Conservation (phyloP, 129 eudicot species). For the Glebionis coronaria region DNA sequence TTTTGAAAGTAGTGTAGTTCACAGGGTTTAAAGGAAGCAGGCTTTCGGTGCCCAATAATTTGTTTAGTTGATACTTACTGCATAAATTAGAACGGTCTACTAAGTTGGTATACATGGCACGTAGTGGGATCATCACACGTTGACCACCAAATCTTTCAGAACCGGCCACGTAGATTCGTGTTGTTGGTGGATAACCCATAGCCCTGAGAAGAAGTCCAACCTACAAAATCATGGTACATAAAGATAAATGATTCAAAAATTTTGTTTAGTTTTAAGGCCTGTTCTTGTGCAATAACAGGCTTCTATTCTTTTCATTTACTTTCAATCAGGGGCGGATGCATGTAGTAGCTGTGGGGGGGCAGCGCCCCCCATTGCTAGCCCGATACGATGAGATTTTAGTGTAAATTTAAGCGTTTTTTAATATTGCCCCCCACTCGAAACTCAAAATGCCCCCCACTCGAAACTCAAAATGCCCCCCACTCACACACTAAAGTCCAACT, state of each 20-base stretch:
- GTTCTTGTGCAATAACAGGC: slow-evolving; percentile 7
- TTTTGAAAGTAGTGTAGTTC: slow-evolving; percentile 39
- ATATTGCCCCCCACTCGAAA: too few species aligned
- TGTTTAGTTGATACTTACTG: slow-evolving; percentile 57
- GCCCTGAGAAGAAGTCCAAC: slow-evolving; percentile 86
- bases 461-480: too few species aligned
- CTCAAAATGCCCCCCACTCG: too few species aligned
- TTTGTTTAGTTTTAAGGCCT: not conserved
- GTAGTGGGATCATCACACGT: slow-evolving; percentile 74
- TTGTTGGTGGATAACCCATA: slow-evolving; percentile 80
- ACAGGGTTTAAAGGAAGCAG: slow-evolving; percentile 34
- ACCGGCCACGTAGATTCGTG: slow-evolving; percentile 81
- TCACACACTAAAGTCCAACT: too few species aligned
- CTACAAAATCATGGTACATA: slow-evolving; percentile 34
- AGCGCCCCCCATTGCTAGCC: too few species aligned
- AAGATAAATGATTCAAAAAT: slow-evolving; percentile 1
- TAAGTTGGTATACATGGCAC: slow-evolving; percentile 77
- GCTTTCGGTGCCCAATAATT: slow-evolving; percentile 62
- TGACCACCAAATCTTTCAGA: slow-evolving; percentile 92
- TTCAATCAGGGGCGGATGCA: too few species aligned
- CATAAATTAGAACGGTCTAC: slow-evolving; percentile 78
- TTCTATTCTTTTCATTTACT: not conserved
- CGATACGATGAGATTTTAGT: too few species aligned
- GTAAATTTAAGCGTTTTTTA: too few species aligned
- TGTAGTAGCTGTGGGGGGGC: too few species aligned